Percentiles rank a stretch among this genome's conserved stretches.
phyloP scores from a whole-genome alignment of 2,329 filamentous ascomycete genomes.

The Microascus cirrosus region DNA sequence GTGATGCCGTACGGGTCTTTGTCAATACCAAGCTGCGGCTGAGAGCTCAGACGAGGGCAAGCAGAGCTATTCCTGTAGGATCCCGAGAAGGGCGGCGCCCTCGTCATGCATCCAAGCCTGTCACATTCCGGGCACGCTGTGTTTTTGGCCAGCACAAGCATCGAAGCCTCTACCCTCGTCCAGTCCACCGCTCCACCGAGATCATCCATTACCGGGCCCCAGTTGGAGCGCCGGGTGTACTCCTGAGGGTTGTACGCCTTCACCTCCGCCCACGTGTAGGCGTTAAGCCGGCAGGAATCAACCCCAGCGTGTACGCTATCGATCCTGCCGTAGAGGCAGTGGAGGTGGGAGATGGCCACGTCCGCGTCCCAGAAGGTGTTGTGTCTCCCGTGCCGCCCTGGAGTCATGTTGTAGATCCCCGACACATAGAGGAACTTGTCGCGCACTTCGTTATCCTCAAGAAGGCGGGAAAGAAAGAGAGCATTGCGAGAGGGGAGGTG shows the following conservation, averaged over 20 bases:
- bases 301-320: conserved; percentile 21
- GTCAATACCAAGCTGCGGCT: conserved; percentile 29
- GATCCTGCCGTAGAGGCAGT: conserved; percentile 57
- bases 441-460: conserved; percentile 36
- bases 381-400: conserved; percentile 16
- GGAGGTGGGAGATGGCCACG: conserved; percentile 45
- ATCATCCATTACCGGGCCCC: conserved; percentile 64
- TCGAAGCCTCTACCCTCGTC: conserved; percentile 68
- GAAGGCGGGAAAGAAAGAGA: conserved; percentile 29
- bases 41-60: conserved; percentile 20
- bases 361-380: conserved; percentile 43
- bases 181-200: conserved; percentile 55
- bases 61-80: conserved; percentile 39
- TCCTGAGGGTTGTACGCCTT: conserved; percentile 65
- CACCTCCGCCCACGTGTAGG: conserved; percentile 52
- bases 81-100: conserved; percentile 44
- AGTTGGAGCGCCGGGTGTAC: conserved; percentile 48
- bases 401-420: conserved; percentile 39
- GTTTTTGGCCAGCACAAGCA: conserved; percentile 58
- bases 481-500: conserved; percentile 35
- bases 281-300: conserved; percentile 18
- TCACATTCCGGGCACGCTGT: conserved; percentile 20
- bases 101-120: conserved; percentile 14
- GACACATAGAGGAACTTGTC: conserved; percentile 54
- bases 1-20: conserved; percentile 61